Conservation (phyloP, 257 asterid genomes). For the Jacaranda mimosifolia region DNA sequence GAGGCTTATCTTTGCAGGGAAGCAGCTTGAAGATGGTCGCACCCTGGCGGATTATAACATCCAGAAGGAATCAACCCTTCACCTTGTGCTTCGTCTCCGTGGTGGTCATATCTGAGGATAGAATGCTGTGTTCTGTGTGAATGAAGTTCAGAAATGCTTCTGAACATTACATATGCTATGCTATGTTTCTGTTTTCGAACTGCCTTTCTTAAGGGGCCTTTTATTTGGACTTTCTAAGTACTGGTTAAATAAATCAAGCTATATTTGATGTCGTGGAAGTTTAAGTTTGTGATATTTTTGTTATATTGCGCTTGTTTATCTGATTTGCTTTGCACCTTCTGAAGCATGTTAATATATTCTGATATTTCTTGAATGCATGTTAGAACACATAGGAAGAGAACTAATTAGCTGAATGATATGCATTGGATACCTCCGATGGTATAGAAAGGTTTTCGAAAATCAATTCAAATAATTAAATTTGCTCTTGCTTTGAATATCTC, state of each 20-base stretch:
- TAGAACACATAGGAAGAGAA: too few relatives aligned
- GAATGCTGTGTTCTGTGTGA: neutral
- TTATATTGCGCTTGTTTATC: neutral
- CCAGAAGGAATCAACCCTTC: slow-evolving; percentile 45
- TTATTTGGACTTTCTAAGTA: neutral
- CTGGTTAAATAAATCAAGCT: neutral
- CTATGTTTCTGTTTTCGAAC: neutral
- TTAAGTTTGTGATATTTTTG: neutral
- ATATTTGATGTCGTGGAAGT: neutral
- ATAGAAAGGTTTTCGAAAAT: too few relatives aligned
- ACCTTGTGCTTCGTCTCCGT: slow-evolving; percentile 42
- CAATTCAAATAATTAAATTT: too few relatives aligned
- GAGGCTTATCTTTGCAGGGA: slow-evolving; percentile 31
- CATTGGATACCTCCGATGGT: too few relatives aligned
- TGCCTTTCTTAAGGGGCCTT: neutral
- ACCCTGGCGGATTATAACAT: slow-evolving; percentile 42
- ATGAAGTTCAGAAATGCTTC: neutral
- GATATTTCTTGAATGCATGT: too few relatives aligned
- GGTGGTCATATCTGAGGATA: slow-evolving; percentile 37
- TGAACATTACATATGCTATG: neutral
- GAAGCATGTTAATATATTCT: too few relatives aligned
- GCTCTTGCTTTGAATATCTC: too few relatives aligned
- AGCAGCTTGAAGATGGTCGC: slow-evolving; percentile 37
- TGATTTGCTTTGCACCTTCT: too few relatives aligned
- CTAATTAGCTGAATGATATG: too few relatives aligned